A percentile compares a stretch with the other conserved stretches of the same genome.
phyloP scores from a whole-genome alignment of 2,329 filamentous ascomycete species.

The Aspergillus fijiensis region DNA sequence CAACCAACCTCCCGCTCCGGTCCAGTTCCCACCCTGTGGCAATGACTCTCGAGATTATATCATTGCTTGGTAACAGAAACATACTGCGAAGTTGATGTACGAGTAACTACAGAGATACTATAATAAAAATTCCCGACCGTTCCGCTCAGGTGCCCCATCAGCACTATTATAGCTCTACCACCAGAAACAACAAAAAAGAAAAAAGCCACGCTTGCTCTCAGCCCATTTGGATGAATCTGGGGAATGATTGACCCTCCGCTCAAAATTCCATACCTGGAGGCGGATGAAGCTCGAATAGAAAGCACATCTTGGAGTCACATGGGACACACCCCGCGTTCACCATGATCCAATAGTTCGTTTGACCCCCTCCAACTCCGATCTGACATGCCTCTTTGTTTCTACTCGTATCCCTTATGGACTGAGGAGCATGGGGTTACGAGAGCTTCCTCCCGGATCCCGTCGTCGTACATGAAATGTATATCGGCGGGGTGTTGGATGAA shows the following conservation, averaged over 20 bases:
- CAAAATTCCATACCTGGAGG: slow-evolving; percentile 14
- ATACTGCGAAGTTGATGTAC: background rate
- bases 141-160: background rate
- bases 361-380: slow-evolving; percentile 5
- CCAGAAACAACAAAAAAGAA: background rate
- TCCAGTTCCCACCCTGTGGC: slow-evolving; percentile 7
- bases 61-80: slow-evolving; percentile 3
- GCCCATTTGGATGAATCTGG: background rate
- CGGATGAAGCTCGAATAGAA: slow-evolving; percentile 16
- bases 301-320: slow-evolving; percentile 9
- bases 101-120: background rate
- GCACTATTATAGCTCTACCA: background rate
- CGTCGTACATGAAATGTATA: background rate
- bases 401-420: background rate
- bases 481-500: slow-evolving; percentile 1
- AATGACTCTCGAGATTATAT: slow-evolving; percentile 11
- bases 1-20: background rate
- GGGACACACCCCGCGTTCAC: slow-evolving; percentile 16
- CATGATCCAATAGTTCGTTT: slow-evolving; percentile 8
- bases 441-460: background rate
- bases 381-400: slow-evolving; percentile 7
- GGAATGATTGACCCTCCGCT: slow-evolving; percentile 23
- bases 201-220: background rate
- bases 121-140: background rate
- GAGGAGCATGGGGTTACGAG: background rate